These are phyloP conservation scores for Diutina pseudorugosa DNA, from an alignment of 1,139 yeast genomes.

Conservation along the genomic window DNA sequence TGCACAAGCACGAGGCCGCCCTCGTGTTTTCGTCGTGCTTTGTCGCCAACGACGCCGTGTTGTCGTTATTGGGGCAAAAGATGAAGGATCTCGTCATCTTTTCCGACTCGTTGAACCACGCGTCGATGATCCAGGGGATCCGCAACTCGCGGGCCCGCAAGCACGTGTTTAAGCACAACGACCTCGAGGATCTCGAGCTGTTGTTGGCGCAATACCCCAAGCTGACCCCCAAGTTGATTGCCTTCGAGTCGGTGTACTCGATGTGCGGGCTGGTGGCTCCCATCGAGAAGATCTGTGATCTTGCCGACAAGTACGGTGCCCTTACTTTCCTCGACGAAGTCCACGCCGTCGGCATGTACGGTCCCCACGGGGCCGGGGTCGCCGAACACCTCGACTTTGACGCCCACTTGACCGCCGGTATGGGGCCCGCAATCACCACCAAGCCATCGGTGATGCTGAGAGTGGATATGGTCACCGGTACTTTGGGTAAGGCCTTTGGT, in stretches of 20 bases:
- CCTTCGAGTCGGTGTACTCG: constrained; percentile 93
- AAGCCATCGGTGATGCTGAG: constrained; percentile 66
- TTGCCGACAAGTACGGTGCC: constrained; percentile 97
- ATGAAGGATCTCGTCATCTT: constrained; percentile 83
- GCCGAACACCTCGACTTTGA: constrained; percentile 92
- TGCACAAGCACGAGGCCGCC: constrained; percentile 93
- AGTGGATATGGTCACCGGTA: constrained; percentile 92
- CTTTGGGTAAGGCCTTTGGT: constrained; percentile 94
- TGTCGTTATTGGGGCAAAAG: constrained; percentile 82
- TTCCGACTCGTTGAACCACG: constrained; percentile 89
- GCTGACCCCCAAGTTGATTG: constrained; percentile 83
- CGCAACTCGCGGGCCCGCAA: constrained; percentile 81
- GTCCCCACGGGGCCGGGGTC: constrained; percentile 99
- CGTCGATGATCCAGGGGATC: constrained; percentile 95
- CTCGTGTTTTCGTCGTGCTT: constrained; percentile 90
- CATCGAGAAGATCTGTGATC: constrained; percentile 81
- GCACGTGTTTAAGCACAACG: constrained; percentile 86
- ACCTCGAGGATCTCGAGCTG: constrained; percentile 69
- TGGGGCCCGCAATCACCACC: constrained; percentile 27
- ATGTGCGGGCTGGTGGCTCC: constrained; percentile 98
- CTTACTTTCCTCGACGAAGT: constrained; percentile 95
- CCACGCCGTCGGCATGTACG: constrained; percentile 97
- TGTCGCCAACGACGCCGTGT: constrained; percentile 95
- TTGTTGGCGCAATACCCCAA: constrained; percentile 71
- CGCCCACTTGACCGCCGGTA: constrained; percentile 59